Evolutionary conservation across 768 basidiomycete genomes (phyloP).

Genomic region (Leccinum longicurvipes): DNA sequence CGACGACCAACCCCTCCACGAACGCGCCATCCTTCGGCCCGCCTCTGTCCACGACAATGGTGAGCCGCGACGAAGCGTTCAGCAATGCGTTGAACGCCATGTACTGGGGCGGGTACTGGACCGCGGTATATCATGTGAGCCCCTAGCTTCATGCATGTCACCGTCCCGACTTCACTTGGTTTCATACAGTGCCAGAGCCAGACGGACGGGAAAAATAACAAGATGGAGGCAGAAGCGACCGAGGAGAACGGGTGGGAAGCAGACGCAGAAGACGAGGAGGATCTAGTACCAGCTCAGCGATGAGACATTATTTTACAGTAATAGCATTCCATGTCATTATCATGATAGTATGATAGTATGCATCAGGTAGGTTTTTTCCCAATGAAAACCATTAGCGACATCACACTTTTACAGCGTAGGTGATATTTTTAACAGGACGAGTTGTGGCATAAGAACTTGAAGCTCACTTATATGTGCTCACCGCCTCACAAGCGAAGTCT

Average conservation of each 20-base stretch:
- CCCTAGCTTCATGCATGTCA: background rate
- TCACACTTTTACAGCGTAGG: too few relatives aligned
- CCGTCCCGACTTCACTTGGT: background rate
- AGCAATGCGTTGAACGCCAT: slow-evolving; percentile 69
- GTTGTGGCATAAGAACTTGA: too few relatives aligned
- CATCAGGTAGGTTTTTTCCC: slow-evolving; percentile 19
- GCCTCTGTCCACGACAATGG: slow-evolving; percentile 35
- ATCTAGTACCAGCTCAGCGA: slow-evolving; percentile 30
- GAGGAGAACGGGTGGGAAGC: slow-evolving; percentile 26
- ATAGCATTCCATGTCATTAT: background rate
- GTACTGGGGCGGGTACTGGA: slow-evolving; percentile 90
- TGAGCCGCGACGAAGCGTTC: slow-evolving; percentile 74
- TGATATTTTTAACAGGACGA: too few relatives aligned
- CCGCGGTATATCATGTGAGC: slow-evolving; percentile 75
- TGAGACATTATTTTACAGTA: slow-evolving; percentile 9
- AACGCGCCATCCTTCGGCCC: slow-evolving; percentile 28
- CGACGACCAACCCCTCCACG: slow-evolving; percentile 8
- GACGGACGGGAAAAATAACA: slow-evolving; percentile 14
- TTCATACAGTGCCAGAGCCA: slow-evolving; percentile 34
- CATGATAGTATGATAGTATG: too few relatives aligned
- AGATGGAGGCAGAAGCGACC: slow-evolving; percentile 26
- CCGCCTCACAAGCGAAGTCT: background rate
- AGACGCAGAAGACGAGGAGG: slow-evolving; percentile 22
- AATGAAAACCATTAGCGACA: background rate
- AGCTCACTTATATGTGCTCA: too few relatives aligned